Conservation (phyloP, 345 rosid genomes). For the Melaleuca quinquenervia region DNA sequence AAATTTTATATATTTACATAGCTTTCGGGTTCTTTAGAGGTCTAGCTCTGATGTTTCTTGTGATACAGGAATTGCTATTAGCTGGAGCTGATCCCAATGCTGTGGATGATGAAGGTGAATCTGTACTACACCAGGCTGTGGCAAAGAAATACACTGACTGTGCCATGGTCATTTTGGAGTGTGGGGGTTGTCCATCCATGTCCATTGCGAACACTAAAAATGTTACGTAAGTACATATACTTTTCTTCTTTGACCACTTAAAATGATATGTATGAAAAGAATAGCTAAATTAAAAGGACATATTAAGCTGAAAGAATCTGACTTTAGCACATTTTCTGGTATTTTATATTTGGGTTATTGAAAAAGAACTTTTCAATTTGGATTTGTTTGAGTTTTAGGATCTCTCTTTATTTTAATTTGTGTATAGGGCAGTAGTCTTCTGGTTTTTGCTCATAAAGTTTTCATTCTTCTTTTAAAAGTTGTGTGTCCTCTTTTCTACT, state of each 20-base stretch:
- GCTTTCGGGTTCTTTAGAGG: background rate
- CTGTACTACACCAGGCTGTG: slow-evolving; percentile 87
- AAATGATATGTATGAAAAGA: background rate
- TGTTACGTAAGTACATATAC: slow-evolving; percentile 50
- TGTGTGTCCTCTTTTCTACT: too few species aligned
- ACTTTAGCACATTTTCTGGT: background rate
- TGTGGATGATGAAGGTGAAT: slow-evolving; percentile 95
- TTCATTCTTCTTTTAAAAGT: too few species aligned
- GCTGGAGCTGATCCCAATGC: slow-evolving; percentile 99
- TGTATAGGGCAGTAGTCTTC: too few species aligned
- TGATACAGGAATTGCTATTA: slow-evolving; percentile 72
- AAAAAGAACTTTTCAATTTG: background rate
- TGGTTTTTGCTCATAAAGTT: too few species aligned
- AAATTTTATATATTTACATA: background rate
- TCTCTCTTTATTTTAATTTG: background rate
- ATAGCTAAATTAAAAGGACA: background rate
- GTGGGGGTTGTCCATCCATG: slow-evolving; percentile 90
- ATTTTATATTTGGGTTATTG: background rate
- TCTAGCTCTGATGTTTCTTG: background rate
- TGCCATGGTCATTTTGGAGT: slow-evolving; percentile 81
- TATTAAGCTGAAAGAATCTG: background rate
- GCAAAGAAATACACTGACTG: slow-evolving; percentile 89
- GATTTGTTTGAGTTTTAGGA: background rate
- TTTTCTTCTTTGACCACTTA: background rate
- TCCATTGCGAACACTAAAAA: slow-evolving; percentile 61